Base-by-base conservation (phyloP, 2,329 filamentous ascomycete species). In the Aspergillus fijiensis region DNA sequence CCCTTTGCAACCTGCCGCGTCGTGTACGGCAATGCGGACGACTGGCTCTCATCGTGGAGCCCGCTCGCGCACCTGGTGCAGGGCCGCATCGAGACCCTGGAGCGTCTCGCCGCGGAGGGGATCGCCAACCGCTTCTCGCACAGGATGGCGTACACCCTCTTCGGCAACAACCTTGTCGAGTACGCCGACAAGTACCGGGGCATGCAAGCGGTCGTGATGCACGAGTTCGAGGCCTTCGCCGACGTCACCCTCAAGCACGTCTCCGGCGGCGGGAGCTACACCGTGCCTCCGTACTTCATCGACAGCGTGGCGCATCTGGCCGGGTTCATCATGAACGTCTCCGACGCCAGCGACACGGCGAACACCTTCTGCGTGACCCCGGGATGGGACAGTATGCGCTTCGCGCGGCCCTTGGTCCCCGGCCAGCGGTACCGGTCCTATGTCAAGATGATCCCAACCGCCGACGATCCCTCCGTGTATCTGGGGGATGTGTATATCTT, bases 401-500 rank as follows among this genome's bases (percentile, higher is more conserved):
- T 76, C 16, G 67, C 66, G 16, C 51, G 66, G 25, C 65, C 68
- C 1, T 55, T 75, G 4, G 63, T 65, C 2, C 49, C 70, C 1
- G 66, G 67, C 2, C 66, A 27, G 12, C 65, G 59, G 19, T 77
- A 77, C 58, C 56, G 60, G 12, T 67, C 66, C 19, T 74, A 77
- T 55, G 71, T 75, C 16, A 61, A 67, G 50, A 74, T 74, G 73
- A 62, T 65, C 7, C 70, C 70, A 0, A 67, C 67, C 2, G 61
- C 57, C 3, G 69, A 73, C 0, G 71, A 77, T 14, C 56, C 66
- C 3, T 69, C 65, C 5, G 58, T 74, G 12, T 79, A 69, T 57
- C 45, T 68, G 0, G 79, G 79, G 14, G 78, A 80, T 61, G 72
- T 79, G 0, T 78, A 76, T 54, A 65, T 78, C 19, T 55, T 79